A percentile compares a stretch with the other conserved stretches of the same genome.
These are phyloP conservation scores for Lichtheimia ramosa DNA, from an alignment of 371 early-diverging fungal genomes.

Conservation along the genomic window DNA sequence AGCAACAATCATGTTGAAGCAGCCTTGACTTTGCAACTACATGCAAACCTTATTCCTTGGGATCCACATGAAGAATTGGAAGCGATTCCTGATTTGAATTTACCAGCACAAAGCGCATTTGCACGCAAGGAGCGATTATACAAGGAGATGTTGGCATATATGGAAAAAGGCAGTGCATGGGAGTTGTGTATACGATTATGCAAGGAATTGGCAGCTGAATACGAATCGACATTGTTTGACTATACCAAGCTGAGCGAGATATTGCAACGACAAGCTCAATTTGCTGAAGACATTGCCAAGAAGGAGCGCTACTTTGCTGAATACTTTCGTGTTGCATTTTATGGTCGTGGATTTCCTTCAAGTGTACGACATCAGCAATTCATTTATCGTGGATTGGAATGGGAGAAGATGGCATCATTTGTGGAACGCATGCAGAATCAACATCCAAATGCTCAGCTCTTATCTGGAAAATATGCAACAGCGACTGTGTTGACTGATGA, in stretches of 20 bases:
- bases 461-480: constrained; percentile 43
- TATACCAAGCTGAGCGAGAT: constrained; percentile 59
- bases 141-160: constrained; percentile 57
- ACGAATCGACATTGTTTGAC: constrained; percentile 55
- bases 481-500: constrained; percentile 39
- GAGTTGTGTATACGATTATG: constrained; percentile 69
- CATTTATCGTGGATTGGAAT: constrained; percentile 71
- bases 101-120: constrained; percentile 56
- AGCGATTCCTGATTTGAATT: constrained; percentile 54
- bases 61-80: constrained; percentile 44
- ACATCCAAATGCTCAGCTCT: constrained; percentile 62
- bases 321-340: constrained; percentile 80
- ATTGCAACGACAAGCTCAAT: constrained; percentile 55
- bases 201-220: constrained; percentile 62
- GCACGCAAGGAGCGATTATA: constrained; percentile 70
- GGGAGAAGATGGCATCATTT: constrained; percentile 78
- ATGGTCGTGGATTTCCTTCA: constrained; percentile 65
- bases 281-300: constrained; percentile 57
- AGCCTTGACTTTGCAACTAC: constrained; percentile 66
- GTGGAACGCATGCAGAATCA: constrained; percentile 72
- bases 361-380: constrained; percentile 67
- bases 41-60: constrained; percentile 73
- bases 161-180: constrained; percentile 71
- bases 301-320: constrained; percentile 67
- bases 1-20: constrained; percentile 69